phyloP scores from a whole-genome alignment of 2,329 filamentous ascomycete species.

The Beauveria scarabaeidicola region DNA sequence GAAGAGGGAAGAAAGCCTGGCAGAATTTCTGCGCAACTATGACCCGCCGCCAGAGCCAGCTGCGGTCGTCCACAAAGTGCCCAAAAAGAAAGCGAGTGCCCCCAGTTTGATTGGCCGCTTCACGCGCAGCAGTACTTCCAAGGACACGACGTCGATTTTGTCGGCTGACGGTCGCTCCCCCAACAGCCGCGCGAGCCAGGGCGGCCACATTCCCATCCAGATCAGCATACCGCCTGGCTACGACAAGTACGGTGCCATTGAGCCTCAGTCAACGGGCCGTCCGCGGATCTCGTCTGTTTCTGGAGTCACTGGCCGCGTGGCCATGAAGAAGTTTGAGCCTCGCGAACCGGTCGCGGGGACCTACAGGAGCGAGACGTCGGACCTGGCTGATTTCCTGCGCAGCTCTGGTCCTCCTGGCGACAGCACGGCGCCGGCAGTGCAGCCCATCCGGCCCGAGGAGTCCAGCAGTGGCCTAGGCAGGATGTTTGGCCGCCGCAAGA shows the following conservation, averaged over 20 bases:
- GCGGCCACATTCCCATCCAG: conserved; percentile 45
- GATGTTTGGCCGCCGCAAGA: conserved; percentile 44
- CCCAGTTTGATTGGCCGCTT: conserved; percentile 55
- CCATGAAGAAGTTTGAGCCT: conserved; percentile 51
- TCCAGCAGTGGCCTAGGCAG: conserved; percentile 35
- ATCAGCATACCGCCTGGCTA: conserved; percentile 38
- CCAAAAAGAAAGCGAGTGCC: conserved; percentile 58
- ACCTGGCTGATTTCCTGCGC: conserved; percentile 64
- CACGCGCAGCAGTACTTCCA: conserved; percentile 26
- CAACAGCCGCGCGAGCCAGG: conserved; percentile 30
- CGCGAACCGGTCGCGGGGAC: conserved; percentile 36
- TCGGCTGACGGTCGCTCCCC: conserved; percentile 26
- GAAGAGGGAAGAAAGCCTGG: conserved; percentile 55
- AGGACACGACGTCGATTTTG: conserved; percentile 20
- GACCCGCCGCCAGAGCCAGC: conserved; percentile 52
- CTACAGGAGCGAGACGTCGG: conserved; percentile 50
- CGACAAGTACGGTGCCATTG: conserved; percentile 32
- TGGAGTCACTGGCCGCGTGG: conserved; percentile 30
- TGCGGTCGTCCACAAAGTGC: conserved; percentile 26
- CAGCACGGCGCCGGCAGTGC: conserved; percentile 17
- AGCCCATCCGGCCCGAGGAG: conserved; percentile 26
- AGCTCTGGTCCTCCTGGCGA: conserved; percentile 56
- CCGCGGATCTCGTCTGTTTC: conserved; percentile 17
- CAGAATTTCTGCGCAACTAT: conserved; percentile 64
- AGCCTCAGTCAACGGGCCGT: conserved; percentile 14